phyloP scores from a whole-genome alignment of 495 filamentous ascomycete species.

The Pyrenula massariospora region DNA sequence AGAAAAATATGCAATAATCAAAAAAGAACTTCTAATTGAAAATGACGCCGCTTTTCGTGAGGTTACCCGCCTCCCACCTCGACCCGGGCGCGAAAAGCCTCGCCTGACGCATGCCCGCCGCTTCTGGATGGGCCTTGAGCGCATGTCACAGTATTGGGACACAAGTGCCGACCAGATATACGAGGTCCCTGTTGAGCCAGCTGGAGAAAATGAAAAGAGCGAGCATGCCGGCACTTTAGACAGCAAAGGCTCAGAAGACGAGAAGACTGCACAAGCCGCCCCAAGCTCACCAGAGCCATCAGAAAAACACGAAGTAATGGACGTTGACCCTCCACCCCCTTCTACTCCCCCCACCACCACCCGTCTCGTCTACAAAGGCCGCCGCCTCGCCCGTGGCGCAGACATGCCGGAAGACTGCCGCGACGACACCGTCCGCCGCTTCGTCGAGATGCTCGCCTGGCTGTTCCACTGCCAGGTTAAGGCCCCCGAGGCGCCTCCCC shows the following conservation, averaged over 20 bases:
- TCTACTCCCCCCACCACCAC: not conserved
- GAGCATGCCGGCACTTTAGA: not conserved
- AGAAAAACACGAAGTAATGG: constrained; percentile 15
- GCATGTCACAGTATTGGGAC: constrained; percentile 55
- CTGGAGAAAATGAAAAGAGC: not conserved
- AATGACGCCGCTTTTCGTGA: constrained; percentile 46
- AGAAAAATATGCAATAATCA: constrained; percentile 33
- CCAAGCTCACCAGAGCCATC: not conserved
- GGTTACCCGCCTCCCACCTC: constrained; percentile 29
- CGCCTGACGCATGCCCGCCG: constrained; percentile 43
- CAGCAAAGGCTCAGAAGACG: not conserved
- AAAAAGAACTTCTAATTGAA: constrained; percentile 37
- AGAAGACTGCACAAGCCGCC: constrained; percentile 4
- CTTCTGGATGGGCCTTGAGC: constrained; percentile 48
- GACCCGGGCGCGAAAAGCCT: constrained; percentile 26
- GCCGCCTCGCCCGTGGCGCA: constrained; percentile 48
- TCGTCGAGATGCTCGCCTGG: constrained; percentile 71
- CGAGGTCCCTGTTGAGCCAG: constrained; percentile 21
- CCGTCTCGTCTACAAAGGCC: constrained; percentile 27
- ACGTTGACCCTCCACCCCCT: constrained; percentile 15
- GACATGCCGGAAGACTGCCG: constrained; percentile 71
- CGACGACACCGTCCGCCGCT: constrained; percentile 53
- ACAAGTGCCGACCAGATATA: constrained; percentile 44
- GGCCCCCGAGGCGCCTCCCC: constrained; percentile 48
- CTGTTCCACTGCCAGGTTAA: constrained; percentile 66